phyloP scores from a whole-genome alignment of 2,329 filamentous ascomycete genomes.

The Endoconidiophora laricicola region DNA sequence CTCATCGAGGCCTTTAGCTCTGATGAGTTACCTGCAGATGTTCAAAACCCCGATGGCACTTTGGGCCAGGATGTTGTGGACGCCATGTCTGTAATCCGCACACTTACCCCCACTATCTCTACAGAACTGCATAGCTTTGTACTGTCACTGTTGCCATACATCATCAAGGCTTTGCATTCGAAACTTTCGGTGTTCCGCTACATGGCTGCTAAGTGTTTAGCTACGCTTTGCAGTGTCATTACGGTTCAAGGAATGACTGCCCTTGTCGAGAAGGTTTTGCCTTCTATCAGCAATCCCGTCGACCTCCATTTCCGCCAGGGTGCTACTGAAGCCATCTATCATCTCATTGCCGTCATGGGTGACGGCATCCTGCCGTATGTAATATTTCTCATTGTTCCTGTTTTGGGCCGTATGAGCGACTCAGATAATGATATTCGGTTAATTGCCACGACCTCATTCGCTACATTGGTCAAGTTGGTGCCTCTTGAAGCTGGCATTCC shows the following conservation, averaged over 20 bases:
- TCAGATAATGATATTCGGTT: conserved; percentile 90
- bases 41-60: conserved; percentile 53
- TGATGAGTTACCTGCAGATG: conserved; percentile 49
- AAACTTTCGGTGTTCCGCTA: conserved; percentile 86
- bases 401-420: conserved; percentile 94
- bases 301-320: conserved; percentile 84
- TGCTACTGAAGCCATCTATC: conserved; percentile 87
- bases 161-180: conserved; percentile 77
- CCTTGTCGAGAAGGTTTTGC: conserved; percentile 80
- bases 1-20: conserved; percentile 57
- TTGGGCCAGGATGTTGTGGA: conserved; percentile 89
- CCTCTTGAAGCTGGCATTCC: conserved; percentile 94
- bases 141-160: conserved; percentile 64
- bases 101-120: conserved; percentile 81
- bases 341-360: conserved; percentile 96
- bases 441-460: conserved; percentile 91
- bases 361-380: conserved; percentile 92
- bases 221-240: conserved; percentile 93
- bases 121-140: conserved; percentile 61
- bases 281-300: conserved; percentile 76
- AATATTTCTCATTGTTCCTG: conserved; percentile 95
- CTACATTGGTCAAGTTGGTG: conserved; percentile 90
- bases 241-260: conserved; percentile 91
- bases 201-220: conserved; percentile 91
- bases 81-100: conserved; percentile 80